phyloP scores from a whole-genome alignment of 2,329 filamentous ascomycete species.

The Lojkania enalia region DNA sequence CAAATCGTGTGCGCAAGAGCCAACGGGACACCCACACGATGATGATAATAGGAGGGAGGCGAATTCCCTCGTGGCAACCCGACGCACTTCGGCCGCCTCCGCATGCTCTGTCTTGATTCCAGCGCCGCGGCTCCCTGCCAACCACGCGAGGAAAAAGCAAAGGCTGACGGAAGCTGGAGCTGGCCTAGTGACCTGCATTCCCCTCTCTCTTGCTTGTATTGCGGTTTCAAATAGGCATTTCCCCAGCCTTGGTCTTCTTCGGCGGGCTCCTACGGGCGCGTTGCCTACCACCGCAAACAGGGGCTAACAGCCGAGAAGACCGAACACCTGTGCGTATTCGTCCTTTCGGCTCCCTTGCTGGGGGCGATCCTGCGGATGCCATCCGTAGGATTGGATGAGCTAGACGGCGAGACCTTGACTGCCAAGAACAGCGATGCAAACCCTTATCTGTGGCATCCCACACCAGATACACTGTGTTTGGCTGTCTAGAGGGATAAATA shows the following conservation, averaged over 20 bases:
- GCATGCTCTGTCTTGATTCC: conserved; percentile 5
- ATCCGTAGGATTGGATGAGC: conserved; percentile 21
- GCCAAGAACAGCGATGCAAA: conserved; percentile 25
- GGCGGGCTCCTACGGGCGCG: conserved; percentile 11
- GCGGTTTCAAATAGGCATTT: conserved; percentile 7
- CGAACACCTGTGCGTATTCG: neutral
- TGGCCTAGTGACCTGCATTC: conserved; percentile 3
- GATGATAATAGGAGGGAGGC: conserved; percentile 7
- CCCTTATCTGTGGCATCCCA: conserved; percentile 42
- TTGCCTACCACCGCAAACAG: conserved; percentile 7
- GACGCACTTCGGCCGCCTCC: conserved; percentile 19
- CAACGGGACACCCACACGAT: conserved; percentile 1
- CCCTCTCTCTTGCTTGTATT: conserved; percentile 3
- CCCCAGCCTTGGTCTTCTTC: conserved; percentile 4
- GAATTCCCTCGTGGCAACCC: conserved; percentile 9
- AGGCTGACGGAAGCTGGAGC: neutral
- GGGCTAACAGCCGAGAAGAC: conserved; percentile 8
- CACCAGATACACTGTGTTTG: conserved; percentile 24
- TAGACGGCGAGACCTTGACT: conserved; percentile 23
- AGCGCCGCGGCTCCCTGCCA: conserved; percentile 2
- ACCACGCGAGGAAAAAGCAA: conserved; percentile 2
- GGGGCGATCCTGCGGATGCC: conserved; percentile 3
- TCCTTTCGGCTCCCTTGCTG: neutral
- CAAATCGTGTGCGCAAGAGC: conserved; percentile 13
- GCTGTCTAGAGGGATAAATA: no score